These are phyloP conservation scores for Suillus placidus DNA, from an alignment of 768 basidiomycete genomes.

Conservation along the genomic window DNA sequence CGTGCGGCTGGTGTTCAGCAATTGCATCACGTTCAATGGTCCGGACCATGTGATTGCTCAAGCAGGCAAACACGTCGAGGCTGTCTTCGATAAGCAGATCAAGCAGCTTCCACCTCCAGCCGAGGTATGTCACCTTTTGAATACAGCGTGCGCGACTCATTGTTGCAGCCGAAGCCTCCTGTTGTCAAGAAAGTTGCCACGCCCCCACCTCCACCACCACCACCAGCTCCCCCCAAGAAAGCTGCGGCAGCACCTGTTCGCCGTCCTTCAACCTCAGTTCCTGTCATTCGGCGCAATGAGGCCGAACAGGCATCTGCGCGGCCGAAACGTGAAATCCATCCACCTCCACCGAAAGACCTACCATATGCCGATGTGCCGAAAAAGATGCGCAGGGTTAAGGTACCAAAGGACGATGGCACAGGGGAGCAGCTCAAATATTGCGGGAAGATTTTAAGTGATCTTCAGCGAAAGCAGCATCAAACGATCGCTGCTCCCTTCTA, in stretches of 20 bases:
- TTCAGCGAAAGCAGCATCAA: slow-evolving; percentile 80
- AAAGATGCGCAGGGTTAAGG: slow-evolving; percentile 65
- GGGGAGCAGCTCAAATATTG: slow-evolving; percentile 88
- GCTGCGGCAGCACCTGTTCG: slow-evolving; percentile 51
- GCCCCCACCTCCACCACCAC: slow-evolving; percentile 43
- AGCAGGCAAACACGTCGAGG: slow-evolving; percentile 84
- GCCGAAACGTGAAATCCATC: slow-evolving; percentile 98
- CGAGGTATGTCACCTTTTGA: slow-evolving; percentile 58
- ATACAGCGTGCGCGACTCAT: slow-evolving; percentile 21
- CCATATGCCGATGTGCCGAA: slow-evolving; percentile 79
- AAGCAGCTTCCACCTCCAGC: slow-evolving; percentile 78
- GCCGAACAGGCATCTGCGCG: slow-evolving; percentile 55
- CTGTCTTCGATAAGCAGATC: slow-evolving; percentile 85
- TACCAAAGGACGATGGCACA: slow-evolving; percentile 63
- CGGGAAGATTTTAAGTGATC: slow-evolving; percentile 67
- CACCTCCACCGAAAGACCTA: slow-evolving; percentile 90
- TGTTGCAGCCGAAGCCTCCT: slow-evolving; percentile 44
- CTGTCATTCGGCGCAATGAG: slow-evolving; percentile 82
- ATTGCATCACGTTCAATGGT: slow-evolving; percentile 92
- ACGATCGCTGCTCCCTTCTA: slow-evolving; percentile 82
- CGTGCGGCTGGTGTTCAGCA: slow-evolving; percentile 85
- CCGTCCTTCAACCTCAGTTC: slow-evolving; percentile 78
- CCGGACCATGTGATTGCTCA: slow-evolving; percentile 76
- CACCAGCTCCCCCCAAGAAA: slow-evolving; percentile 29
- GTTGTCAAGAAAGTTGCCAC: slow-evolving; percentile 44